These are phyloP conservation scores for Candida gorgasii DNA, from an alignment of 805 yeast genomes.

Conservation along the genomic window DNA sequence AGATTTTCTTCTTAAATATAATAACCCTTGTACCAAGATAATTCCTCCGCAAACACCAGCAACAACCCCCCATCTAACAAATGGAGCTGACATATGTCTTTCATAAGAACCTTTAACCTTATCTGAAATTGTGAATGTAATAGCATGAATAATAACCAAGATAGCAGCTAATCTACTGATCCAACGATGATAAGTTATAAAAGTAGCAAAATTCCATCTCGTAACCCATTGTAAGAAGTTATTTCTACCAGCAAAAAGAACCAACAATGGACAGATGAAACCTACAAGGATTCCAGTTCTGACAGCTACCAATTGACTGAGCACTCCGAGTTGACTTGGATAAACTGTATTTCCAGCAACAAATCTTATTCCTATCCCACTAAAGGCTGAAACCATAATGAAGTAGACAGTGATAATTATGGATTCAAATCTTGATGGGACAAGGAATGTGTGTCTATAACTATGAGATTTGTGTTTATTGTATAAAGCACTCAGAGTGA, in stretches of 20 bases:
- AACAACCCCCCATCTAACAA: constrained; percentile 29
- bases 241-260: constrained; percentile 71
- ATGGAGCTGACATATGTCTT: constrained; percentile 18
- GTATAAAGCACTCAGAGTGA: constrained; percentile 21
- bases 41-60: constrained; percentile 36
- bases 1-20: constrained; percentile 48
- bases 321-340: constrained; percentile 16
- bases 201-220: constrained; percentile 54
- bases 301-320: constrained; percentile 46
- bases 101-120: constrained; percentile 10
- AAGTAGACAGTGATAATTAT: constrained; percentile 38
- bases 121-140: constrained; percentile 54
- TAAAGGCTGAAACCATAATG: constrained; percentile 18
- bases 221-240: constrained; percentile 62
- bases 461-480: constrained; percentile 17
- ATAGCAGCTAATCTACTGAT: constrained; percentile 46
- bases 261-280: constrained; percentile 56
- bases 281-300: constrained; percentile 54
- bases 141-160: constrained; percentile 46
- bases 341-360: constrained; percentile 10
- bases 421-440: constrained; percentile 54
- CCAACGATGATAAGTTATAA: constrained; percentile 60
- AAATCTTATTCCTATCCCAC: constrained; percentile 11
- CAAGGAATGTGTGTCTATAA: constrained; percentile 16
- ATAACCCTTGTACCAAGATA: constrained; percentile 50